These are phyloP conservation scores for Rhinocladiella similis DNA, from an alignment of 2,329 filamentous ascomycete genomes.

Conservation along the genomic window DNA sequence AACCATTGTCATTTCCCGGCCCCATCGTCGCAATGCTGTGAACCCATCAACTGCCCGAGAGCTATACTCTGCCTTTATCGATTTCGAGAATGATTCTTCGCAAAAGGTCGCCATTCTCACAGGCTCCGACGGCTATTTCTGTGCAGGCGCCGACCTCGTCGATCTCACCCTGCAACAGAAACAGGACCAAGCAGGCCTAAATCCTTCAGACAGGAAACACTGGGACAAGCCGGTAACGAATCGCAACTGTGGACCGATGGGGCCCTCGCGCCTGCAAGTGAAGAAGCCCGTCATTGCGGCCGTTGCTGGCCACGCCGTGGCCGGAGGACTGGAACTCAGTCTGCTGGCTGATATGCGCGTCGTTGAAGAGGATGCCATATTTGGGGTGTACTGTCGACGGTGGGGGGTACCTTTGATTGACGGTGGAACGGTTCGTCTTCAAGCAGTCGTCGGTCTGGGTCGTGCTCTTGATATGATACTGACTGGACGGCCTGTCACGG, in stretches of 20 bases:
- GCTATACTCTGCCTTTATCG: conserved; percentile 50
- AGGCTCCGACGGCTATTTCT: conserved; percentile 52
- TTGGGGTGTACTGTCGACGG: conserved; percentile 58
- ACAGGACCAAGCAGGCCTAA: conserved; percentile 29
- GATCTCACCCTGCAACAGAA: conserved; percentile 38
- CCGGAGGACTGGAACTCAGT: conserved; percentile 55
- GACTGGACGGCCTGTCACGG: conserved; percentile 52
- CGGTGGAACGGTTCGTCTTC: conserved; percentile 55
- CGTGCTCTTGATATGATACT: conserved; percentile 59
- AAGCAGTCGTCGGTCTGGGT: conserved; percentile 53
- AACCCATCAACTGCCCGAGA: conserved; percentile 49
- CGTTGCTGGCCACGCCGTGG: conserved; percentile 55
- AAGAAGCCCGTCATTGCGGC: conserved; percentile 56
- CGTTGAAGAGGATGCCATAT: conserved; percentile 54
- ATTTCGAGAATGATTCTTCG: conserved; percentile 50
- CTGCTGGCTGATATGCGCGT: conserved; percentile 56
- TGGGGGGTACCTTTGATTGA: conserved; percentile 56
- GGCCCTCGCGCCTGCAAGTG: conserved; percentile 52
- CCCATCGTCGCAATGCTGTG: conserved; percentile 53
- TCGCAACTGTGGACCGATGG: conserved; percentile 51
- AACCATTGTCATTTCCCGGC: conserved; percentile 57
- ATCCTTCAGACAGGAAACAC: conserved; percentile 12
- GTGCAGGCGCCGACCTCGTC: conserved; percentile 53
- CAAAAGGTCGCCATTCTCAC: conserved; percentile 57
- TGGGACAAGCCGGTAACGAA: conserved; percentile 36